These are phyloP conservation scores for Leccinum subatratum DNA, from an alignment of 1,284 basidiomycete genomes.

Conservation along the genomic window DNA sequence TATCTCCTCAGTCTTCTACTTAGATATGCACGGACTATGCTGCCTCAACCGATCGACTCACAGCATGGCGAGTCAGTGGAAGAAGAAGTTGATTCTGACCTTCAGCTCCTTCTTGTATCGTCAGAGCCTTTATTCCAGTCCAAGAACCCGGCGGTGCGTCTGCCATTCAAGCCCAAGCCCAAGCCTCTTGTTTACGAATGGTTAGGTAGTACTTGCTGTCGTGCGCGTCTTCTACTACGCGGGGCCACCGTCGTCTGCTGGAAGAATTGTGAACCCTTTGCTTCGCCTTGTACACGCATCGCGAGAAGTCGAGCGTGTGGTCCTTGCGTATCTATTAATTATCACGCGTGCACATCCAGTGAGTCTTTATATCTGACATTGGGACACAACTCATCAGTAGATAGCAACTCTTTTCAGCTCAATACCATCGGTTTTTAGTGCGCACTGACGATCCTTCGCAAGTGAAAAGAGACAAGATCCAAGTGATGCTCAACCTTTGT, in stretches of 20 bases:
- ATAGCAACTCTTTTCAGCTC: slow-evolving; percentile 57
- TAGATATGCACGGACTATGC: slow-evolving; percentile 81
- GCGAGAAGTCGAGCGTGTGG: slow-evolving; percentile 67
- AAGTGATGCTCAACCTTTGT: slow-evolving; percentile 62
- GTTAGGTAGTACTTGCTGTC: slow-evolving; percentile 73
- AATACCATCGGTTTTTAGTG: slow-evolving; percentile 66
- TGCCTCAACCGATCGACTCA: slow-evolving; percentile 59
- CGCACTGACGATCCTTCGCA: slow-evolving; percentile 59
- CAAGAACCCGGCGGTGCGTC: slow-evolving; percentile 75
- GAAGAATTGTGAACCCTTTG: slow-evolving; percentile 61
- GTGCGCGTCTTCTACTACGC: slow-evolving; percentile 72
- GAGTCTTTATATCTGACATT: slow-evolving; percentile 28
- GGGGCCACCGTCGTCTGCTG: slow-evolving; percentile 53
- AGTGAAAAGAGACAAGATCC: slow-evolving; percentile 72
- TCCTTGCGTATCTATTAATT: slow-evolving; percentile 65
- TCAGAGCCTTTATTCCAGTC: slow-evolving; percentile 77
- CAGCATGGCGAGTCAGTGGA: slow-evolving; percentile 27
- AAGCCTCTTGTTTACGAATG: neutral
- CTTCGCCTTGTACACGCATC: slow-evolving; percentile 63
- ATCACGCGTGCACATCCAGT: slow-evolving; percentile 64
- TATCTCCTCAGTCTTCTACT: slow-evolving; percentile 75
- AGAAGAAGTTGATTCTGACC: slow-evolving; percentile 66
- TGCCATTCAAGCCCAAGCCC: neutral
- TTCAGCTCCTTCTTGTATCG: slow-evolving; percentile 72
- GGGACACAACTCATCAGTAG: neutral